Percentiles rank a stretch among this genome's conserved stretches.
Conservation (phyloP, 192 early-diverging fungal species). For the Pilobolus umbonatus region DNA sequence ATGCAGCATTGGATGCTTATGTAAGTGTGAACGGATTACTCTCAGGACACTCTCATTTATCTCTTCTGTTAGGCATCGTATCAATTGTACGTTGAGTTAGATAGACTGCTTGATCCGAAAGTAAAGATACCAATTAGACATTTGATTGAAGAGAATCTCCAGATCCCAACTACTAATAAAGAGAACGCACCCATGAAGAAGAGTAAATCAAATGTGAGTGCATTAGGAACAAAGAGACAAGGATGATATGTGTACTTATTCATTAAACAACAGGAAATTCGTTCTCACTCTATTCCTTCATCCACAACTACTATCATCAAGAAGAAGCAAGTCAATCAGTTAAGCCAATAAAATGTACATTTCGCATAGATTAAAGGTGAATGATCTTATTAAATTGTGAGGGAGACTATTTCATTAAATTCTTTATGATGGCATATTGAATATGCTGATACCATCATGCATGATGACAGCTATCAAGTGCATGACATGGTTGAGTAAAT, state of each 20-base stretch:
- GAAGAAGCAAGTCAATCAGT: not conserved
- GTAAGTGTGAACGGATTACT: constrained; percentile 3
- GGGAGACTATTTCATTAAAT: too few species aligned
- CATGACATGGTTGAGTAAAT: too few species aligned
- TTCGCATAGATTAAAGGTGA: too few species aligned
- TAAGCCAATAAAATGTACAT: too few species aligned
- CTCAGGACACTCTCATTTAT: not conserved
- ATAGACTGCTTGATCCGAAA: not conserved
- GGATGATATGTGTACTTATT: not conserved
- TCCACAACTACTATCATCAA: constrained; percentile 2
- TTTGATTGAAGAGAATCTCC: not conserved
- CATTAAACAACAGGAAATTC: not conserved
- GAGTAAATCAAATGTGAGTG: not conserved
- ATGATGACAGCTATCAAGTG: too few species aligned
- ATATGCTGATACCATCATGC: too few species aligned
- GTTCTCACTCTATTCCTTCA: not conserved
- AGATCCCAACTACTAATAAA: not conserved
- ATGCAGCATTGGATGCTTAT: constrained; percentile 31
- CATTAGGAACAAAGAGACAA: not conserved
- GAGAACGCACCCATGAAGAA: not conserved
- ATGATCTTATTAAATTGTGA: too few species aligned
- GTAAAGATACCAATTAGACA: not conserved
- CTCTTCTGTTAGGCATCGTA: constrained; percentile 8
- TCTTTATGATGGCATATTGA: too few species aligned
- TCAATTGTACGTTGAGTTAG: not conserved